These are phyloP conservation scores for Epichloe baconii DNA, from an alignment of 2,329 filamentous ascomycete genomes.

Conservation along the genomic window DNA sequence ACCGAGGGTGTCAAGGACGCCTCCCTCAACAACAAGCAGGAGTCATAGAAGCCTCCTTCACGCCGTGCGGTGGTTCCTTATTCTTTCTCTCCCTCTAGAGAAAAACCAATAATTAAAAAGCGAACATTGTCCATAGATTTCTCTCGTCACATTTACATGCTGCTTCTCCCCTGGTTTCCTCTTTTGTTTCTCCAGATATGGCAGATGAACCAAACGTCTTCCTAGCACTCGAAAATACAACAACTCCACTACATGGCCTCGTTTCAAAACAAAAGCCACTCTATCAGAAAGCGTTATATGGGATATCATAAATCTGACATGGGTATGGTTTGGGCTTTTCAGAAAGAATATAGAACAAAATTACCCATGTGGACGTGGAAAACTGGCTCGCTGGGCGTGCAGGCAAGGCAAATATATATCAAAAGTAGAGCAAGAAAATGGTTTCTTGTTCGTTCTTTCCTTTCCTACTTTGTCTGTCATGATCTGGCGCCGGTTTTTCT, in stretches of 20 bases:
- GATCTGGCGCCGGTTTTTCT: background rate
- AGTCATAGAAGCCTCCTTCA: constrained; percentile 20
- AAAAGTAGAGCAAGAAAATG: background rate
- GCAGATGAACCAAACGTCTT: too few relatives aligned
- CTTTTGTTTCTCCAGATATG: too few relatives aligned
- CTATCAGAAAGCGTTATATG: too few relatives aligned
- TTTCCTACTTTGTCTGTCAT: background rate
- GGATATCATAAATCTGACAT: too few relatives aligned
- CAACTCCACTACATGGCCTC: too few relatives aligned
- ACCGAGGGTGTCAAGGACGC: constrained; percentile 38
- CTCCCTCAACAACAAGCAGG: constrained; percentile 39
- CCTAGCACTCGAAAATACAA: too few relatives aligned
- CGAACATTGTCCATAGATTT: too few relatives aligned
- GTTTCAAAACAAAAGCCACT: too few relatives aligned
- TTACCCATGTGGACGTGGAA: background rate
- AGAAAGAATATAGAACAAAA: background rate
- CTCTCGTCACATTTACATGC: too few relatives aligned
- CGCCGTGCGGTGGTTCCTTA: background rate
- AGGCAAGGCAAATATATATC: background rate
- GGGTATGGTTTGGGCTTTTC: too few relatives aligned
- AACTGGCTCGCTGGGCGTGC: too few relatives aligned
- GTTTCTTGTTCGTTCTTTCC: background rate
- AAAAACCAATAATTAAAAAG: background rate
- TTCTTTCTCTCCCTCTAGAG: background rate
- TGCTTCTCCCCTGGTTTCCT: too few relatives aligned